A percentile compares a stretch with the other conserved stretches of the same genome.
phyloP scores from a whole-genome alignment of 1,284 basidiomycete species.

The Sporisorium scitamineum region DNA sequence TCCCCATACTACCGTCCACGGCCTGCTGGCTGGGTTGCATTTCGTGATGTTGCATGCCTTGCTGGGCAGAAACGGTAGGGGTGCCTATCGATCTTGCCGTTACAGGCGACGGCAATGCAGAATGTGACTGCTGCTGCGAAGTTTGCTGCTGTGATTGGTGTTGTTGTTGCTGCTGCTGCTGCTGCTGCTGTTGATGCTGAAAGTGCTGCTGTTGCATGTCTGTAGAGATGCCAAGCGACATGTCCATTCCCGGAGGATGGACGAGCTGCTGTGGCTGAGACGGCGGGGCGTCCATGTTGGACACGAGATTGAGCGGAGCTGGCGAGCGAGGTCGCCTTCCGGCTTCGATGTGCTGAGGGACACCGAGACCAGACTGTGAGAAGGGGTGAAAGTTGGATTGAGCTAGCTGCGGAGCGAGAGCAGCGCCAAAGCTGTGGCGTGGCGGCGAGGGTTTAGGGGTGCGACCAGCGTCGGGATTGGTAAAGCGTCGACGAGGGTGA shows the following conservation, averaged over 20 bases:
- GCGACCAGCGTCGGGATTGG: conserved; percentile 26
- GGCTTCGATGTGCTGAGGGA: conserved; percentile 21
- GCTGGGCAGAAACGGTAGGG: conserved; percentile 5
- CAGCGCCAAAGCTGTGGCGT: conserved; percentile 36
- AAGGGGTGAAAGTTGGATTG: conserved; percentile 20
- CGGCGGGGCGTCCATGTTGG: conserved; percentile 27
- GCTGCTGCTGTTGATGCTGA: conserved; percentile 26
- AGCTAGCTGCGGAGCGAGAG: conserved; percentile 13
- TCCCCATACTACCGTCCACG: neutral
- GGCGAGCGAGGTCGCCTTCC: conserved; percentile 41
- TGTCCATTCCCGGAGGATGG: conserved; percentile 22
- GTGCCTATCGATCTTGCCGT: conserved; percentile 16
- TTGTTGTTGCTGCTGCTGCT: conserved; percentile 26
- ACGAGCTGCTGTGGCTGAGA: conserved; percentile 28
- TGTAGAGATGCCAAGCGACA: conserved; percentile 11
- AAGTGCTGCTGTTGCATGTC: conserved; percentile 34
- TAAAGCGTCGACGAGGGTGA: conserved; percentile 35
- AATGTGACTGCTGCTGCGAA: conserved; percentile 18
- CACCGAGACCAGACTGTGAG: conserved; percentile 9
- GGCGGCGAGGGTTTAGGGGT: conserved; percentile 19
- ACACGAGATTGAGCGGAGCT: conserved; percentile 18
- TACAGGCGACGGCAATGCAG: conserved; percentile 24
- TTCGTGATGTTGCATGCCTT: conserved; percentile 15
- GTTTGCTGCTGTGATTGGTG: conserved; percentile 32
- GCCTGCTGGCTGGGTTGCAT: conserved; percentile 15